Evolutionary conservation across 345 rosid genomes (phyloP), one percentile per base, ranked within the genome.

Genomic region (Schrenkiella parvula): DNA sequence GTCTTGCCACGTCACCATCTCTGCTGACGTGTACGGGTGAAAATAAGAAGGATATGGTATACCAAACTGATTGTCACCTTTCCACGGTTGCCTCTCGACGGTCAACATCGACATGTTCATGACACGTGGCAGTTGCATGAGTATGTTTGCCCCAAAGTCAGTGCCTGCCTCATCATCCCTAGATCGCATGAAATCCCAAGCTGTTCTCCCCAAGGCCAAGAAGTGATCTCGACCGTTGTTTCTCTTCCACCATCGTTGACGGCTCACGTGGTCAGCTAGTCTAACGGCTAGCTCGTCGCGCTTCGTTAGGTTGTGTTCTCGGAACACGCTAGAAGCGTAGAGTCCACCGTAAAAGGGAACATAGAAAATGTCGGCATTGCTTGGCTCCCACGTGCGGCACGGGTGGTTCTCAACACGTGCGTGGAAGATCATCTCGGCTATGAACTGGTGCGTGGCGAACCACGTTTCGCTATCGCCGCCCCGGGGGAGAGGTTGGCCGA

Each of bases 41-140:
- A 88, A 88, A 64, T 83, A 82, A 4, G 89, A 82, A n/a, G 89
- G 91, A n/a, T 86, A 88, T 6, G 93, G 93, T 15, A 86, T 64
- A 1, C 82, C 86, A 4, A 81, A 68, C 21, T 88, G 90, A 32
- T 85, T 84, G 37, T 34, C 64, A 54, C 79, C 79, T 17, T 68
- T 25, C 82, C 82, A 79, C 0, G 80, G 73, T 4, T 63, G 82
- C n/a, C 89, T 63, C 74, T 88, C 89, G 0, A 86, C 79, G 0
- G 89, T 32, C 14, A 88, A 44, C 80, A 86, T 65, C 31, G 93
- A 80, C 84, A 82, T 83, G 78, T 84, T 86, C 73, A 12, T 63
- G 66, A 70, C 78, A 50, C 72, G 83, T 28, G 93, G 93, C 63
- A 86, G 54, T n/a, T 19, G 63, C 84, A 84, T 75, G 18, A 88